Conservation (phyloP, 2,329 filamentous ascomycete genomes). For the Neopestalotiopsis rosae region DNA sequence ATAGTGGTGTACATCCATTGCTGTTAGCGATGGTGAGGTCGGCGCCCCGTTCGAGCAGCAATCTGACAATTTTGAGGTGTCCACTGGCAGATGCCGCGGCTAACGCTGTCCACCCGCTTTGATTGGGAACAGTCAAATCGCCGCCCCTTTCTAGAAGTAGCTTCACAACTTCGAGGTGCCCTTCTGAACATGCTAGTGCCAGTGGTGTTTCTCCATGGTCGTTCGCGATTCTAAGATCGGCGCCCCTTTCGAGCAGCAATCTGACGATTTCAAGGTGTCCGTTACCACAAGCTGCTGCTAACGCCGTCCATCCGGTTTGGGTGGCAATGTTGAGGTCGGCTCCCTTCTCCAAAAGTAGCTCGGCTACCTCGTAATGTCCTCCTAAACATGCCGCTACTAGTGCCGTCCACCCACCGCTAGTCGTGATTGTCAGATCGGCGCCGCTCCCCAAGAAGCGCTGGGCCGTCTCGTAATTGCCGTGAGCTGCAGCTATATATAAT, state of each 20-base stretch:
- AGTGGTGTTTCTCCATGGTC: background rate
- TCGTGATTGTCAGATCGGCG: background rate
- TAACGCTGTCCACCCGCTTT: background rate
- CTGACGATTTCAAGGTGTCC: background rate
- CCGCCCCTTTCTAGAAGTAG: background rate
- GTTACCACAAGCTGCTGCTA: background rate
- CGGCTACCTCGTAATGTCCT: background rate
- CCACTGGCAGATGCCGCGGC: too few species aligned
- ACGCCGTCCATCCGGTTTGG: slow-evolving; percentile 23
- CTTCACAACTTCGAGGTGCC: background rate
- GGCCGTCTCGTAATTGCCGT: background rate
- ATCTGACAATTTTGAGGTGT: too few species aligned
- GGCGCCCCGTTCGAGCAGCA: too few species aligned
- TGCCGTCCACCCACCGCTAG: background rate
- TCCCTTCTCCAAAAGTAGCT: background rate
- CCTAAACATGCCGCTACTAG: background rate
- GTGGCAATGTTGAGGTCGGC: slow-evolving; percentile 25
- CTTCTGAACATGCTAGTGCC: background rate
- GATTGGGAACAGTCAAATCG: too few species aligned
- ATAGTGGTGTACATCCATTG: background rate
- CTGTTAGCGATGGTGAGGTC: too few species aligned
- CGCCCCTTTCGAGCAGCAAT: background rate
- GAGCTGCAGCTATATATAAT: background rate
- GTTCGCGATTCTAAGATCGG: background rate
- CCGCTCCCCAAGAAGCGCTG: background rate